phyloP scores from a whole-genome alignment of 2,329 filamentous ascomycete species.

The Ramularia endophylla region DNA sequence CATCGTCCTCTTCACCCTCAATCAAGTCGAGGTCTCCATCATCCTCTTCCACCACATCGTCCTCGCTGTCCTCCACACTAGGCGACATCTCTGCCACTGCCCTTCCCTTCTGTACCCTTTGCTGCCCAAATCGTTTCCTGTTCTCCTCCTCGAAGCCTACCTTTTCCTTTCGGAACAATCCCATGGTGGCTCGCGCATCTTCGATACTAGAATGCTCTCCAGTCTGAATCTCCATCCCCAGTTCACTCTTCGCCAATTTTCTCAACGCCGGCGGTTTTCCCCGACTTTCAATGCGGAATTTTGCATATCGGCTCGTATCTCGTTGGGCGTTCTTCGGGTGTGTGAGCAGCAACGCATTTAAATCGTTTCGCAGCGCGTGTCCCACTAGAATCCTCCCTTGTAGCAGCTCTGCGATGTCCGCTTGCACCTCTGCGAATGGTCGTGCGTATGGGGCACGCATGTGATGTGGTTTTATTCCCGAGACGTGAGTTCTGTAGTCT shows the following conservation, averaged over 20 bases:
- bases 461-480: slow-evolving; percentile 69
- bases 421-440: slow-evolving; percentile 69
- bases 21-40: slow-evolving; percentile 21
- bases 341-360: slow-evolving; percentile 66
- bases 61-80: slow-evolving; percentile 21
- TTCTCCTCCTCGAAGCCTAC: slow-evolving; percentile 78
- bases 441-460: slow-evolving; percentile 50
- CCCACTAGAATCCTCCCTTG: slow-evolving; percentile 70
- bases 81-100: slow-evolving; percentile 17
- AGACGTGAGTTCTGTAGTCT: slow-evolving; percentile 84
- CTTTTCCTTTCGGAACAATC: slow-evolving; percentile 79
- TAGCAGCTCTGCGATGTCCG: slow-evolving; percentile 62
- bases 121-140: slow-evolving; percentile 54
- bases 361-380: slow-evolving; percentile 74
- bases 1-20: slow-evolving; percentile 27
- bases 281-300: slow-evolving; percentile 63
- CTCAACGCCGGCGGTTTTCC: slow-evolving; percentile 66
- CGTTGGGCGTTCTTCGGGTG: slow-evolving; percentile 74
- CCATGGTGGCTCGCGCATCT: slow-evolving; percentile 86
- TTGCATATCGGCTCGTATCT: slow-evolving; percentile 73
- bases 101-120: slow-evolving; percentile 12
- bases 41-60: slow-evolving; percentile 19
- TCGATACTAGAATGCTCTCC: slow-evolving; percentile 58
- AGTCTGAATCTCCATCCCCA: slow-evolving; percentile 55
- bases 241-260: slow-evolving; percentile 50